A percentile compares a stretch with the other conserved stretches of the same genome.
These are phyloP conservation scores for Alternaria rosae DNA, from an alignment of 2,329 filamentous ascomycete genomes.

Conservation along the genomic window DNA sequence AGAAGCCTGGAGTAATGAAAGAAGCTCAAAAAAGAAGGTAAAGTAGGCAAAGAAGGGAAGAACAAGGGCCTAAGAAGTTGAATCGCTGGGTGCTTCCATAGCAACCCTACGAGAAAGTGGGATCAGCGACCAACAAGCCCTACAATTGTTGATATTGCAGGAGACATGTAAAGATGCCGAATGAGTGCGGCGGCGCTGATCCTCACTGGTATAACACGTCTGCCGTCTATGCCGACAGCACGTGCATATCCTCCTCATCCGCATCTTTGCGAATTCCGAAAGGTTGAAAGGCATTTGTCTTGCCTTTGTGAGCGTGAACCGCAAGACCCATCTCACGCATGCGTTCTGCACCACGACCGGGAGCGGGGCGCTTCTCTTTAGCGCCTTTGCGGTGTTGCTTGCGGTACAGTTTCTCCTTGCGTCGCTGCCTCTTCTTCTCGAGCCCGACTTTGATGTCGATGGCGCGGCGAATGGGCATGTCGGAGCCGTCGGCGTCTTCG, in stretches of 20 bases:
- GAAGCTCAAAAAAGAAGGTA: conserved; percentile 15
- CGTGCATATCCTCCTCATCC: conserved; percentile 52
- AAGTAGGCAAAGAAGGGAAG: conserved; percentile 17
- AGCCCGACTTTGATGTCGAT: conserved; percentile 93
- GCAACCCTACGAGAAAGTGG: conserved; percentile 22
- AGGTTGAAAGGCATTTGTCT: conserved; percentile 34
- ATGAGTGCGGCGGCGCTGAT: conserved; percentile 48
- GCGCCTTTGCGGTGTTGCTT: conserved; percentile 86
- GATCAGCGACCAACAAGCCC: conserved; percentile 51
- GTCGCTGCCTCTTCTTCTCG: conserved; percentile 90
- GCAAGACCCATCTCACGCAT: conserved; percentile 91
- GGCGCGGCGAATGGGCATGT: conserved; percentile 80
- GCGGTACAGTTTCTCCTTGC: conserved; percentile 89
- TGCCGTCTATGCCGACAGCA: conserved; percentile 52
- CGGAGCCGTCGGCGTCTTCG: conserved; percentile 46
- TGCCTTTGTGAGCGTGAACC: conserved; percentile 76
- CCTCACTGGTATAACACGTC: conserved; percentile 29
- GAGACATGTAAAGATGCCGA: conserved; percentile 44
- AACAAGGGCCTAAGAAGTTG: conserved; percentile 4
- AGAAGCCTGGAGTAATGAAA: conserved; percentile 14
- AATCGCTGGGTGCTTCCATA: conserved; percentile 14
- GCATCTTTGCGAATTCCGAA: conserved; percentile 35
- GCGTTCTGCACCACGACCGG: conserved; percentile 87
- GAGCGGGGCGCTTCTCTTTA: conserved; percentile 70
- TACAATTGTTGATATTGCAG: neutral